Evolutionary conservation across 352 stramenopile species (phyloP).

Genomic region (Phytophthora agathidicida): DNA sequence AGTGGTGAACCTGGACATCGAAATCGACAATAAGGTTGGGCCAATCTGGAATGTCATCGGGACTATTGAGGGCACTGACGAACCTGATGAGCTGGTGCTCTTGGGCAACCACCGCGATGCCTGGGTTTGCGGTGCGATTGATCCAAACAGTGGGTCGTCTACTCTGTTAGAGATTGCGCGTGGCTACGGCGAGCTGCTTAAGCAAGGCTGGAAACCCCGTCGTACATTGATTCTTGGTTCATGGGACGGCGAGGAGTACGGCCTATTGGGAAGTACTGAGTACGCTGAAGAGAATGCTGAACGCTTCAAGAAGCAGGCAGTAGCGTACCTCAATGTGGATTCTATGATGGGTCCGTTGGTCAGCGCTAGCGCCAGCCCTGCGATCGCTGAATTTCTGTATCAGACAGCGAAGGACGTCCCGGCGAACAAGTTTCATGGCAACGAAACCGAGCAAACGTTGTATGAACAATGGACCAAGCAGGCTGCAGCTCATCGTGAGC

Average conservation of each 20-base stretch:
- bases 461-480: constrained; percentile 47
- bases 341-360: constrained; percentile 70
- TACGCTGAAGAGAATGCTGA: constrained; percentile 77
- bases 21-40: constrained; percentile 76
- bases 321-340: constrained; percentile 91
- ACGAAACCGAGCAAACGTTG: constrained; percentile 35
- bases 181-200: constrained; percentile 52
- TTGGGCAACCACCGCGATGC: constrained; percentile 84
- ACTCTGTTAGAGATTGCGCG: constrained; percentile 67
- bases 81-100: constrained; percentile 56
- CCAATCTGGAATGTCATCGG: constrained; percentile 39
- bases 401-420: constrained; percentile 64
- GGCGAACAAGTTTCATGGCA: constrained; percentile 54
- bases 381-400: constrained; percentile 66
- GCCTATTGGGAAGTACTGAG: constrained; percentile 85
- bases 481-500: constrained; percentile 4
- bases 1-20: constrained; percentile 57
- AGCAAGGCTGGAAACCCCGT: constrained; percentile 56
- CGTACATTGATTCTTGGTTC: constrained; percentile 70
- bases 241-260: constrained; percentile 63
- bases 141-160: constrained; percentile 40
- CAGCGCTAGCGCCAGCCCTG: constrained; percentile 61
- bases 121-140: constrained; percentile 45
- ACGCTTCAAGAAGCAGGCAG: constrained; percentile 56
- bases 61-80: constrained; percentile 66